Evolutionary conservation across 805 yeast genomes (phyloP).

Genomic region (Wickerhamomyces ciferrii): DNA sequence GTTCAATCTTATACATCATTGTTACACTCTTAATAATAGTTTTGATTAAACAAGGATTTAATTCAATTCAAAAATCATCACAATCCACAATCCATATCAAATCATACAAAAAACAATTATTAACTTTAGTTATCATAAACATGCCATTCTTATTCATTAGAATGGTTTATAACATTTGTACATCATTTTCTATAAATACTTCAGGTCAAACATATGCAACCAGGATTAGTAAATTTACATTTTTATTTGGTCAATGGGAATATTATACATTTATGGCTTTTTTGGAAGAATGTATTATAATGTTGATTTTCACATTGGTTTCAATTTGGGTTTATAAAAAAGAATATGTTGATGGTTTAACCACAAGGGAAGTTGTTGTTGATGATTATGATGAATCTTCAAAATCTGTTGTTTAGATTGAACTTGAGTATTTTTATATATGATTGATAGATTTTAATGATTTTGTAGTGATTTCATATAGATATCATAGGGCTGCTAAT

Average conservation of each 20-base stretch:
- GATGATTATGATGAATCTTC: background rate
- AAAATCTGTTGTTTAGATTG: background rate
- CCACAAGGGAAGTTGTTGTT: background rate
- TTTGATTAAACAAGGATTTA: background rate
- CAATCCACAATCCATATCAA: background rate
- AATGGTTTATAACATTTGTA: background rate
- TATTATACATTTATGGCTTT: background rate
- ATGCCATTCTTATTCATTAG: background rate
- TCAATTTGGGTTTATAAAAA: background rate
- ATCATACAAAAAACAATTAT: background rate
- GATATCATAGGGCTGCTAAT: too few relatives aligned
- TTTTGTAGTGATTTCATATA: too few relatives aligned
- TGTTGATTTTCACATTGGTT: background rate
- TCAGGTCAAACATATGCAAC: slow-evolving; percentile 4
- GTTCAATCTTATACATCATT: background rate
- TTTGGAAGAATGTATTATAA: background rate
- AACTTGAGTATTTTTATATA: too few relatives aligned
- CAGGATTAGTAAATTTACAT: background rate
- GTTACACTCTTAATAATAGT: background rate
- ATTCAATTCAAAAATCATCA: background rate
- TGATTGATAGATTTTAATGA: too few relatives aligned
- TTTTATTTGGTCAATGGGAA: background rate
- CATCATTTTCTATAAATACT: slow-evolving; percentile 17
- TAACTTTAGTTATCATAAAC: slow-evolving; percentile 21
- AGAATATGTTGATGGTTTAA: background rate